Evolutionary conservation across 768 basidiomycete genomes (phyloP).

Genomic region (Amanita inopinata): DNA sequence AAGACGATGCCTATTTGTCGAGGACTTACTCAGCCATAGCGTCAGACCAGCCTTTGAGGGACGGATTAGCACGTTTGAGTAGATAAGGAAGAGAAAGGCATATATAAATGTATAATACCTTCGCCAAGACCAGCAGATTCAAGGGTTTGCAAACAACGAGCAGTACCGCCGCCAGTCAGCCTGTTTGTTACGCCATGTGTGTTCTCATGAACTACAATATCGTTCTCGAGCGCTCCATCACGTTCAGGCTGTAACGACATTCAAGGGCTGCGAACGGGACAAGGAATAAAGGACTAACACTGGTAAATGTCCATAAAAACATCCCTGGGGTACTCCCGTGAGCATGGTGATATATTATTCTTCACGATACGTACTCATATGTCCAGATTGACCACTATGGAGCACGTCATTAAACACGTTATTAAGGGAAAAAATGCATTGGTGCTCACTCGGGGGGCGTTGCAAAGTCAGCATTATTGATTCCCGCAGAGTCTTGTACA

Average conservation of each 20-base stretch:
- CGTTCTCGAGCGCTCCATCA: background rate
- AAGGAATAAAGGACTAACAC: slow-evolving; percentile 13
- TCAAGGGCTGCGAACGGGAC: background rate
- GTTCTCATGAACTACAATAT: no score
- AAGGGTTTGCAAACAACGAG: slow-evolving; percentile 41
- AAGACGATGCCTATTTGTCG: background rate
- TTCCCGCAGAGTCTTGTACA: slow-evolving; percentile 37
- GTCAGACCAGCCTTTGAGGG: slow-evolving; percentile 35
- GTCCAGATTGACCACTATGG: slow-evolving; percentile 16
- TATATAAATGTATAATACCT: no score
- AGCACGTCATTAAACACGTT: background rate
- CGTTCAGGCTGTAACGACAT: background rate
- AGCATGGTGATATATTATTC: background rate
- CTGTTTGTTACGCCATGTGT: slow-evolving; percentile 12
- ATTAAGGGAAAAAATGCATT: background rate
- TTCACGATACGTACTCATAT: slow-evolving; percentile 4
- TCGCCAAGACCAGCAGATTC: slow-evolving; percentile 55
- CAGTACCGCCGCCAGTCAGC: slow-evolving; percentile 28
- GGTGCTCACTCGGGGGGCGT: slow-evolving; percentile 33
- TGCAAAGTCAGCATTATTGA: slow-evolving; percentile 33
- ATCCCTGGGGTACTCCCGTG: slow-evolving; percentile 14
- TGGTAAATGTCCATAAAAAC: slow-evolving; percentile 23
- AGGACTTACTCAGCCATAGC: slow-evolving; percentile 18
- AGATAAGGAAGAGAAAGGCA: background rate
- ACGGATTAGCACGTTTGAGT: slow-evolving; percentile 13